Evolutionary conservation across 1,284 basidiomycete genomes (phyloP).

Genomic region (Cutaneotrichosporon mucoides): DNA sequence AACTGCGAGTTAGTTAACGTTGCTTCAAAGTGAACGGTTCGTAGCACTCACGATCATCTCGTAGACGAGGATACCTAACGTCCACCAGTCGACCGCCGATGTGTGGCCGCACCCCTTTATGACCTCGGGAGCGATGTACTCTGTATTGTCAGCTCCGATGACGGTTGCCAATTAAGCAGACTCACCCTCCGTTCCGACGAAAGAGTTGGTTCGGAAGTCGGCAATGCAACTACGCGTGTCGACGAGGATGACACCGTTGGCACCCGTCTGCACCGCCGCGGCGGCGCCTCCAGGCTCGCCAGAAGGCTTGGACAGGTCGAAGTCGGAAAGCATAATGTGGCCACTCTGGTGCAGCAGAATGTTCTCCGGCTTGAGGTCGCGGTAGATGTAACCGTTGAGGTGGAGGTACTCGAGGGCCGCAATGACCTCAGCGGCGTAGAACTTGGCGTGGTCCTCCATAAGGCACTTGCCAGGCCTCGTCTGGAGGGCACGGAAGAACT

Average conservation of each 20-base stretch:
- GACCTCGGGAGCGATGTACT: slow-evolving; percentile 98
- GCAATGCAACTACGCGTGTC: slow-evolving; percentile 97
- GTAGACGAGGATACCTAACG: slow-evolving; percentile 94
- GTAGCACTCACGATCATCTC: slow-evolving; percentile 99
- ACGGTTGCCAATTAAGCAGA: no score
- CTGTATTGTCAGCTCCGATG: slow-evolving; percentile 52
- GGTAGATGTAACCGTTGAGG: slow-evolving; percentile 98
- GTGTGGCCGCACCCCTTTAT: slow-evolving; percentile 97
- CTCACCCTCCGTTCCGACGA: slow-evolving; percentile 81
- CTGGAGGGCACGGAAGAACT: slow-evolving; percentile 96
- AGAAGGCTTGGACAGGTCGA: slow-evolving; percentile 96
- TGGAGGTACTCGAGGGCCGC: slow-evolving; percentile 98
- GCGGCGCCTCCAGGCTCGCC: slow-evolving; percentile 79
- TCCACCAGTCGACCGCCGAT: slow-evolving; percentile 99
- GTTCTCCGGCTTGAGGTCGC: slow-evolving; percentile 99
- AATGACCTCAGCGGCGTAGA: slow-evolving; percentile 98
- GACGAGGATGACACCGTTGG: slow-evolving; percentile 75
- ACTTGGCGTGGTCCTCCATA: slow-evolving; percentile 88
- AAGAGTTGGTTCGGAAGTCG: slow-evolving; percentile 97
- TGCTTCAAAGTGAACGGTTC: no score
- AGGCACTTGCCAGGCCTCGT: slow-evolving; percentile 94
- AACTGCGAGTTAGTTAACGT: slow-evolving; percentile 63
- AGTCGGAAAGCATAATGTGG: slow-evolving; percentile 99
- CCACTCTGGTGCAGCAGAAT: slow-evolving; percentile 98
- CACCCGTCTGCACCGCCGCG: slow-evolving; percentile 80